Evolutionary conservation across 225 moss, liverwort and hornwort genomes (phyloP).

Genomic region (Physcomitrium patens): DNA sequence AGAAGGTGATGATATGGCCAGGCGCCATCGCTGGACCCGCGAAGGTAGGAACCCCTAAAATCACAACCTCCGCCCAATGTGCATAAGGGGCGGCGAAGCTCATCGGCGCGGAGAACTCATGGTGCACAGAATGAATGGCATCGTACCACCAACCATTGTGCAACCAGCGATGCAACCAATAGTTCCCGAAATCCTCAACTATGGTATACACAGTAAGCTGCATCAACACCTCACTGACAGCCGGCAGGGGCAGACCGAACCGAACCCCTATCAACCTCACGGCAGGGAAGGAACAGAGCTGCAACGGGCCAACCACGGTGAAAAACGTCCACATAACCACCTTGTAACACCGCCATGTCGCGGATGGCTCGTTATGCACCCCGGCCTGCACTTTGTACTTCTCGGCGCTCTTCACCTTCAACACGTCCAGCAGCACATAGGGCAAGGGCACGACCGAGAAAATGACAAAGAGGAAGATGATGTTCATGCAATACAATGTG

Average conservation of each 20-base stretch:
- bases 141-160: conserved; percentile 70
- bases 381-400: conserved; percentile 92
- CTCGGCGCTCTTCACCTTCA: conserved; percentile 63
- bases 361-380: conserved; percentile 65
- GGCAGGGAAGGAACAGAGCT: conserved; percentile 70
- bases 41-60: conserved; percentile 58
- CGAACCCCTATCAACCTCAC: conserved; percentile 49
- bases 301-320: conserved; percentile 78
- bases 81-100: conserved; percentile 66
- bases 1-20: conserved; percentile 54
- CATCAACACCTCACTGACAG: conserved; percentile 34
- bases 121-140: conserved; percentile 50
- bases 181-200: conserved; percentile 60
- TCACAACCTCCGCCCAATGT: conserved; percentile 60
- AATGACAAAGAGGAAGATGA: conserved; percentile 63
- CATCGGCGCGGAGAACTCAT: conserved; percentile 54
- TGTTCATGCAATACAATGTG: conserved; percentile 67
- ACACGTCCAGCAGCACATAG: conserved; percentile 71
- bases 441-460: conserved; percentile 77
- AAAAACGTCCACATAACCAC: conserved; percentile 66
- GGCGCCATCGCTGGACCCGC: conserved; percentile 60
- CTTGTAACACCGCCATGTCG: conserved; percentile 70
- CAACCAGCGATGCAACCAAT: conserved; percentile 64
- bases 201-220: conserved; percentile 42
- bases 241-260: conserved; percentile 51